A percentile compares a stretch with the other conserved stretches of the same genome.
These are phyloP conservation scores for Lactarius evosmus DNA, from an alignment of 768 basidiomycete species.

Conservation along the genomic window DNA sequence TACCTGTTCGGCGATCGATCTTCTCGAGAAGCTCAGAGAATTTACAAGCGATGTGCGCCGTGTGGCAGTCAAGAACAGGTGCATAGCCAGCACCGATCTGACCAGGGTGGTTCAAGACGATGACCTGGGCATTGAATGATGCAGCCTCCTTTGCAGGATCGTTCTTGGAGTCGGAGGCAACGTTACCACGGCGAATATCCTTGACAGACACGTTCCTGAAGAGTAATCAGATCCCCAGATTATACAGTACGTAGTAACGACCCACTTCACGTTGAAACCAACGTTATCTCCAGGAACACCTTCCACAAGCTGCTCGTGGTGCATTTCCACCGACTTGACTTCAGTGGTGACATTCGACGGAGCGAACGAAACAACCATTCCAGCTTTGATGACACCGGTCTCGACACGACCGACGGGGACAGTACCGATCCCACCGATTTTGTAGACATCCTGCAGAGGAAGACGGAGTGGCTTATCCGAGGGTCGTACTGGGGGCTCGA, in stretches of 20 bases:
- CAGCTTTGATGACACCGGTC: constrained; percentile 99
- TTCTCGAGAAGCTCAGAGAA: constrained; percentile 98
- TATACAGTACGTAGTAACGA: constrained; percentile 21
- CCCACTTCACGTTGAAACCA: constrained; percentile 96
- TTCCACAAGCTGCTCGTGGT: constrained; percentile 94
- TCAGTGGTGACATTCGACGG: constrained; percentile 99
- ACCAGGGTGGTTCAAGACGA: constrained; percentile 99
- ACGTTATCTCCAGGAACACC: constrained; percentile 99
- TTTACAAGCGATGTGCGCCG: constrained; percentile 99
- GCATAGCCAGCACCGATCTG: constrained; percentile 99
- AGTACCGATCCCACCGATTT: constrained; percentile 99
- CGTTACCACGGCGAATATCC: constrained; percentile 99
- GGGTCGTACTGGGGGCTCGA: constrained; percentile 95
- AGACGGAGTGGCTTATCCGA: constrained; percentile 99
- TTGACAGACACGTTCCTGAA: constrained; percentile 98
- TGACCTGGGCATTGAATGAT: constrained; percentile 99
- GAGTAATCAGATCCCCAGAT: constrained; percentile 13
- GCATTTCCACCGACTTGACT: constrained; percentile 99
- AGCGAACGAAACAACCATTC: constrained; percentile 98
- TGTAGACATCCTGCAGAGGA: constrained; percentile 99
- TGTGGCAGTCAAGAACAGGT: constrained; percentile 99
- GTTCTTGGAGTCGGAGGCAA: constrained; percentile 99
- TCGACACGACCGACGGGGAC: constrained; percentile 99
- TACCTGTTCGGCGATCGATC: constrained; percentile 98
- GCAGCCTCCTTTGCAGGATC: constrained; percentile 99